phyloP scores from a whole-genome alignment of 257 asterid species.

The Nicotiana undulata region DNA sequence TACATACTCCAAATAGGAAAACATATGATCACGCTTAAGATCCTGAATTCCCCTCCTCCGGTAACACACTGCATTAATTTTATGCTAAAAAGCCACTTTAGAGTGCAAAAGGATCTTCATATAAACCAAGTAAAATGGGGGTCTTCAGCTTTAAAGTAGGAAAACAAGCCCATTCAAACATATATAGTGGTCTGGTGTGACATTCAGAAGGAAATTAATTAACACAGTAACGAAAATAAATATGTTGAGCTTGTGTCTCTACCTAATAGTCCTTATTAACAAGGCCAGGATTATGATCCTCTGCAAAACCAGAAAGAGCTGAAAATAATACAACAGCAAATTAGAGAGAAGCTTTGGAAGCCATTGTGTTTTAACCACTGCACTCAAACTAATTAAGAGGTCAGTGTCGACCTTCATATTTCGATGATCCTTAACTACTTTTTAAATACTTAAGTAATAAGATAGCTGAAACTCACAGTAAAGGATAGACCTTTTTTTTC shows the following conservation, averaged over 20 bases:
- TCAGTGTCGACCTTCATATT: too few species aligned
- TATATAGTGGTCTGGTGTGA: too few species aligned
- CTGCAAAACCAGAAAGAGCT: constrained; percentile 27
- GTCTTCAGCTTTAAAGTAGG: background rate
- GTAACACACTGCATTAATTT: too few species aligned
- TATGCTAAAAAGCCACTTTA: background rate
- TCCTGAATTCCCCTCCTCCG: background rate
- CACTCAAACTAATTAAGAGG: too few species aligned
- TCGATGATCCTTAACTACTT: background rate
- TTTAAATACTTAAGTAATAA: background rate
- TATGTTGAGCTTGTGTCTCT: constrained; percentile 82
- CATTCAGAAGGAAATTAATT: too few species aligned
- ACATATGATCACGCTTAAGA: background rate
- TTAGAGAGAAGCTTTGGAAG: constrained; percentile 27
- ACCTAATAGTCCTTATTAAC: constrained; percentile 49
- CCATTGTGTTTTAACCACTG: constrained; percentile 15
- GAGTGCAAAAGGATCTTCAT: background rate
- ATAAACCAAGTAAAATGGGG: background rate
- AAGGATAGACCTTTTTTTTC: background rate
- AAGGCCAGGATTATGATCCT: constrained; percentile 38
- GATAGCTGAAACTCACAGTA: background rate
- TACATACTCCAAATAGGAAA: background rate
- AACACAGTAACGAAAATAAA: constrained; percentile 3
- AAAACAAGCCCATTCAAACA: background rate
- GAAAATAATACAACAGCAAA: constrained; percentile 24